Evolutionary conservation across 345 rosid species (phyloP).

Genomic region (Cochlearia excelsa): DNA sequence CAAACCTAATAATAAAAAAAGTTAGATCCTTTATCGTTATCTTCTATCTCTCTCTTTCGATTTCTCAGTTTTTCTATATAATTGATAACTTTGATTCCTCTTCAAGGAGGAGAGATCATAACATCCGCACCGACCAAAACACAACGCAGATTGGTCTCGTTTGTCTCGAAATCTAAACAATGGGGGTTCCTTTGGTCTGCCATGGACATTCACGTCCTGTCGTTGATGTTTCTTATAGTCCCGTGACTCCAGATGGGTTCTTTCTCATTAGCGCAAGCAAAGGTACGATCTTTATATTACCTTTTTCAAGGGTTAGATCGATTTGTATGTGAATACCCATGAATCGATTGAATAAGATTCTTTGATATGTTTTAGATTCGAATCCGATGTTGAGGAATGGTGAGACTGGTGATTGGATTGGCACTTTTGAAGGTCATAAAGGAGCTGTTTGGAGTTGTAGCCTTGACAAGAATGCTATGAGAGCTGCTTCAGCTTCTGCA

Average conservation of each 20-base stretch:
- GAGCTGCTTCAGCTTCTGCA: constrained; percentile 96
- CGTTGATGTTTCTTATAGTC: constrained; percentile 73
- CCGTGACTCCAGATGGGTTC: constrained; percentile 79
- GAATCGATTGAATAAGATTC: not conserved
- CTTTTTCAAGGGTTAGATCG: constrained; percentile 4
- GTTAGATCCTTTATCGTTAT: too few relatives aligned
- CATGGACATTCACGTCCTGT: constrained; percentile 90
- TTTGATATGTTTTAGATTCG: constrained; percentile 53
- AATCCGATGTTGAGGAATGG: constrained; percentile 98
- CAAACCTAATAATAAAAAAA: constrained; percentile 2
- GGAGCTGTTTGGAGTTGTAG: constrained; percentile 99
- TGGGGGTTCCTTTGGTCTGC: constrained; percentile 70
- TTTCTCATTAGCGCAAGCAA: constrained; percentile 85
- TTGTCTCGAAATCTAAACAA: not conserved
- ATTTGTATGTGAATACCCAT: constrained; percentile 5
- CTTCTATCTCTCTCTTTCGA: too few relatives aligned
- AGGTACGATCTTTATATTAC: constrained; percentile 38
- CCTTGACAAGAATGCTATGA: constrained; percentile 78
- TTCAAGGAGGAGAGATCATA: too few relatives aligned
- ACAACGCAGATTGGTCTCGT: not conserved
- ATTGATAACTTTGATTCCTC: too few relatives aligned
- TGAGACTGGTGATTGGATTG: constrained; percentile 99
- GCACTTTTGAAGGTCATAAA: constrained; percentile 98
- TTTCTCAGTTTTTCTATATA: too few relatives aligned
- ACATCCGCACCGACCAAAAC: too few relatives aligned